A percentile compares a stretch with the other conserved stretches of the same genome.
phyloP scores from a whole-genome alignment of 1,284 basidiomycete species.

The Irpex rosettiformis region DNA sequence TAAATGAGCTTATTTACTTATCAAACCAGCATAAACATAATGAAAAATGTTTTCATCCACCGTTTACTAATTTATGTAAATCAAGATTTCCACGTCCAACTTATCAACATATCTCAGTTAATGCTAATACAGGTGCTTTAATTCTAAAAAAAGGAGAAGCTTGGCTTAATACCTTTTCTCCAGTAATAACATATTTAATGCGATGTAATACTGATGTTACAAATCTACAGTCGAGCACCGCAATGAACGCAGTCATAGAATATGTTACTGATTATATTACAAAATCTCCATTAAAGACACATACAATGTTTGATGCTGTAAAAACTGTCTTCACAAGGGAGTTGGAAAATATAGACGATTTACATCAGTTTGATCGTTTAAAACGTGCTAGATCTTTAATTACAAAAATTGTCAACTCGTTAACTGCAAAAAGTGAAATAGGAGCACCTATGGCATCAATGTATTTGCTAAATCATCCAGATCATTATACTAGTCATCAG shows the following conservation, averaged over 20 bases:
- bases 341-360: conserved; percentile 13
- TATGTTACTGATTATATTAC: conserved; percentile 41
- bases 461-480: conserved; percentile 12
- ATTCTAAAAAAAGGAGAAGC: conserved; percentile 31
- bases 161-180: conserved; percentile 31
- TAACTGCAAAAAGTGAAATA: conserved; percentile 7
- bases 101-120: conserved; percentile 19
- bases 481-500: conserved; percentile 13
- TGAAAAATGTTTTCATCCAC: conserved; percentile 6
- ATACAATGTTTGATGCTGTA: conserved; percentile 32
- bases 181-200: conserved; percentile 29
- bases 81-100: conserved; percentile 28
- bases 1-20: conserved; percentile 12
- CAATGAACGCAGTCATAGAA: conserved; percentile 32
- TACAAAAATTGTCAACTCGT: conserved; percentile 12
- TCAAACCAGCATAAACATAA: conserved; percentile 16
- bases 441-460: conserved; percentile 13
- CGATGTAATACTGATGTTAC: conserved; percentile 36
- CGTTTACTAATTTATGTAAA: conserved; percentile 21
- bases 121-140: conserved; percentile 26
- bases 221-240: conserved; percentile 32
- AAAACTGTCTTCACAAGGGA: conserved; percentile 23
- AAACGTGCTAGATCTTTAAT: not conserved
- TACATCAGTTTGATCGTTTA: conserved; percentile 1
- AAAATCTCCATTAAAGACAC: conserved; percentile 32